Conservation (phyloP, 2,329 filamentous ascomycete species). For the Cladophialophora psammophila region DNA sequence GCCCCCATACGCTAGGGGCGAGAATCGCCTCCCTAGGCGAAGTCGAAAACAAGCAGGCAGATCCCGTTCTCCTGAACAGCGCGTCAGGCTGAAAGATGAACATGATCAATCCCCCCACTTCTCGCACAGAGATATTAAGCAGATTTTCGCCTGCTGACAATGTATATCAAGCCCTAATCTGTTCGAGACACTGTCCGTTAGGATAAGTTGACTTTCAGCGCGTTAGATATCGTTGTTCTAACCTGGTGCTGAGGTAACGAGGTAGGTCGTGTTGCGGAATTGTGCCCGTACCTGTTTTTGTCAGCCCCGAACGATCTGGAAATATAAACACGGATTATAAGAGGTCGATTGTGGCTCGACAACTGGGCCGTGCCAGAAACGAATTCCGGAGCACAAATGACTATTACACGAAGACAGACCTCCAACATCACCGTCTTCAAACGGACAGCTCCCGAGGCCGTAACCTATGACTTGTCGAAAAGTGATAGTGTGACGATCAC, state of each 20-base stretch:
- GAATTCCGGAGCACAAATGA: conserved; percentile 2
- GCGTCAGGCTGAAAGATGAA: conserved; percentile 9
- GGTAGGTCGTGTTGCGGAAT: conserved; percentile 13
- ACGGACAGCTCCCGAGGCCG: conserved; percentile 22
- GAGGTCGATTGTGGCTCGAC: not conserved
- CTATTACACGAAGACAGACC: conserved; percentile 21
- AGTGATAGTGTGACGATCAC: conserved; percentile 52
- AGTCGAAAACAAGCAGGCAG: not conserved
- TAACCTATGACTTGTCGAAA: conserved; percentile 48
- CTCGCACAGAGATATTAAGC: not conserved
- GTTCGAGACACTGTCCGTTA: not conserved
- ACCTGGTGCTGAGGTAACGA: not conserved
- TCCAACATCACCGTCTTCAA: conserved; percentile 20
- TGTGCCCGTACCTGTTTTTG: conserved; percentile 14
- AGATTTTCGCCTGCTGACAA: not conserved
- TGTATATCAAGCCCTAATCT: not conserved
- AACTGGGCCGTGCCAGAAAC: not conserved
- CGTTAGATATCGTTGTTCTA: not conserved
- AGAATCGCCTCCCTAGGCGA: not conserved
- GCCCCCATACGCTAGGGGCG: not conserved
- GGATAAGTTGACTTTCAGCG: not conserved
- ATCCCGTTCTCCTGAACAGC: not conserved
- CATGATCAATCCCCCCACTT: not conserved
- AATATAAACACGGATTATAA: not conserved
- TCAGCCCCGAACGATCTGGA: conserved; percentile 2